Conservation (phyloP, 2,329 filamentous ascomycete genomes). For the Ceratocystis harringtonii region DNA sequence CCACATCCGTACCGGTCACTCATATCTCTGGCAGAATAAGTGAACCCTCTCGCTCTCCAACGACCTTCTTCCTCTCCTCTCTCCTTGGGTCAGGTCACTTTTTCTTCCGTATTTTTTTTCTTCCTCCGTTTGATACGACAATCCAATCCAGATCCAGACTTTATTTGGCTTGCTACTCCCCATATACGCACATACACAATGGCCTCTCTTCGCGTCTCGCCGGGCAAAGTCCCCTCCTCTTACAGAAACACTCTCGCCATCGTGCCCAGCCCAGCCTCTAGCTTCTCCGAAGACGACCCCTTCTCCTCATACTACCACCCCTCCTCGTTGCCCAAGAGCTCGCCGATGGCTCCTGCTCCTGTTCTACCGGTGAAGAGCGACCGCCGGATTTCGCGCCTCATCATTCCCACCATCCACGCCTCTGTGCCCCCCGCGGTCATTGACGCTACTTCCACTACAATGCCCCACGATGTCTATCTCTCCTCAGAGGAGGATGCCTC, state of each 20-base stretch:
- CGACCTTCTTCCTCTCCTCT: too few species aligned
- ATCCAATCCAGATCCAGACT: neutral
- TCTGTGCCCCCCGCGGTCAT: constrained; percentile 1
- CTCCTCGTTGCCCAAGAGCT: constrained; percentile 14
- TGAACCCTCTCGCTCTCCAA: neutral
- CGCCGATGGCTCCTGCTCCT: constrained; percentile 21
- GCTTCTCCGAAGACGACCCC: constrained; percentile 16
- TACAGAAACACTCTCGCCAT: constrained; percentile 16
- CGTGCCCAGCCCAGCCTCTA: constrained; percentile 17
- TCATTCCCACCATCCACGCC: constrained; percentile 20
- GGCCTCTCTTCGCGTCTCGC: constrained; percentile 9
- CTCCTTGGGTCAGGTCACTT: neutral
- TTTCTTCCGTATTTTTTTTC: neutral
- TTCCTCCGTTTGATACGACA: neutral
- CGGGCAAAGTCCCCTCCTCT: constrained; percentile 6
- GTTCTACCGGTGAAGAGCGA: constrained; percentile 32
- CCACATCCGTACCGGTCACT: constrained; percentile 7
- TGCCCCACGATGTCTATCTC: constrained; percentile 45
- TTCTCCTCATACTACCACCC: constrained; percentile 12
- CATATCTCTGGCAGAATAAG: constrained; percentile 12
- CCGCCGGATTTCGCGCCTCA: constrained; percentile 30
- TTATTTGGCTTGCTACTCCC: neutral
- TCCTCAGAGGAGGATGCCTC: constrained; percentile 52
- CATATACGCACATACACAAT: constrained; percentile 7
- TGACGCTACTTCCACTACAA: constrained; percentile 18